Evolutionary conservation across 2,329 filamentous ascomycete genomes (phyloP).

Genomic region (Ophiosphaerella herpotricha): DNA sequence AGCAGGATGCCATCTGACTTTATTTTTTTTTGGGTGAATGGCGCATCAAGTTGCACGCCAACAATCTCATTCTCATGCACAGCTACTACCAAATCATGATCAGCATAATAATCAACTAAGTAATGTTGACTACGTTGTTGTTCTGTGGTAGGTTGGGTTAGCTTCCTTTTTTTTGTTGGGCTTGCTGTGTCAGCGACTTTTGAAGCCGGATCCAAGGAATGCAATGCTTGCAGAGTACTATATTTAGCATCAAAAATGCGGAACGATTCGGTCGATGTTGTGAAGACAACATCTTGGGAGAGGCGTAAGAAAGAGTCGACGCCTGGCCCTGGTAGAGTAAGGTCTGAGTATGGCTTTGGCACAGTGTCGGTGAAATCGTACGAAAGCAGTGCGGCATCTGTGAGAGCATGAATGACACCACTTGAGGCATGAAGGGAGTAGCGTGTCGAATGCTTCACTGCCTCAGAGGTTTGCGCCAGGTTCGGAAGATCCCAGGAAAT

Average conservation of each 20-base stretch:
- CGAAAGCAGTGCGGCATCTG: conserved; percentile 59
- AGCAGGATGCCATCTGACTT: conserved; percentile 59
- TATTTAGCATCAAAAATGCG: conserved; percentile 69
- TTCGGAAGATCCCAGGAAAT: conserved; percentile 35
- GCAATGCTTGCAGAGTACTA: conserved; percentile 54
- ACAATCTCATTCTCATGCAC: conserved; percentile 67
- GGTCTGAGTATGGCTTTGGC: conserved; percentile 60
- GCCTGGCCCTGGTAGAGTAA: conserved; percentile 57
- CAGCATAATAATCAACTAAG: conserved; percentile 61
- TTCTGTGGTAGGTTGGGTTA: conserved; percentile 37
- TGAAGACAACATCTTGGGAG: conserved; percentile 68
- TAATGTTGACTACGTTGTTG: conserved; percentile 46
- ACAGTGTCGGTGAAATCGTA: conserved; percentile 68
- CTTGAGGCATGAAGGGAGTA: conserved; percentile 67
- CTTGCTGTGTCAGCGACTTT: conserved; percentile 36
- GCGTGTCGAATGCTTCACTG: conserved; percentile 10
- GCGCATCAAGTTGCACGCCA: conserved; percentile 61
- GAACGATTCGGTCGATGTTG: conserved; percentile 61
- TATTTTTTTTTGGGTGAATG: conserved; percentile 42
- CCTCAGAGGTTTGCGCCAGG: conserved; percentile 11
- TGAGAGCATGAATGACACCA: conserved; percentile 66
- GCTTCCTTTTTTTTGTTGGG: conserved; percentile 42
- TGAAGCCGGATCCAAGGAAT: conserved; percentile 35
- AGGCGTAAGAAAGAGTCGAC: conserved; percentile 68
- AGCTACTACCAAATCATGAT: conserved; percentile 68